Evolutionary conservation across 495 filamentous ascomycete species (phyloP).

Genomic region (Chlorociboria aeruginascens): DNA sequence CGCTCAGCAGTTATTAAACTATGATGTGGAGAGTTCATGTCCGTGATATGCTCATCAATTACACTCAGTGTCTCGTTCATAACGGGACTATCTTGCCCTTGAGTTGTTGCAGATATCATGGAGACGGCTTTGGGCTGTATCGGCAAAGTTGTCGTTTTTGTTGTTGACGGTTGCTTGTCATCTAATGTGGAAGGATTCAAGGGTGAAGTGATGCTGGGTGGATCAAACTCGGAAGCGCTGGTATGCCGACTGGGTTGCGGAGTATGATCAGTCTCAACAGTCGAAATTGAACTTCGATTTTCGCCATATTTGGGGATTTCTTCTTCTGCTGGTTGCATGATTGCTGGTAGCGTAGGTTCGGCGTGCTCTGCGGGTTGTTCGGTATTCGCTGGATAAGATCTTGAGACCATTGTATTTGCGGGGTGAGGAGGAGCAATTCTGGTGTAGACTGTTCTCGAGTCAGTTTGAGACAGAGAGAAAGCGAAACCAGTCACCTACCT

Average conservation of each 20-base stretch:
- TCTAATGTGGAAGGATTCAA: slow-evolving; percentile 4
- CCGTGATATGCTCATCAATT: slow-evolving; percentile 96
- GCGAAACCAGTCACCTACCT: slow-evolving; percentile 39
- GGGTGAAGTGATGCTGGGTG: slow-evolving; percentile 3
- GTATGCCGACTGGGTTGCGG: slow-evolving; percentile 37
- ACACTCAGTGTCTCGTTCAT: slow-evolving; percentile 96
- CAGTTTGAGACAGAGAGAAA: background rate
- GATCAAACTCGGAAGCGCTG: slow-evolving; percentile 24
- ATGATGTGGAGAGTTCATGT: slow-evolving; percentile 63
- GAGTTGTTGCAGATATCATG: slow-evolving; percentile 8
- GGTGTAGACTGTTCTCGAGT: slow-evolving; percentile 35
- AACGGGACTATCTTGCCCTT: slow-evolving; percentile 56
- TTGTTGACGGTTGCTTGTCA: slow-evolving; percentile 16
- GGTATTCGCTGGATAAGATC: slow-evolving; percentile 16
- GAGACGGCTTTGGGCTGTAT: slow-evolving; percentile 6
- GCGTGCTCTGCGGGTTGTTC: slow-evolving; percentile 25
- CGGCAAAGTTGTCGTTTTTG: slow-evolving; percentile 1
- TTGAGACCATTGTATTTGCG: slow-evolving; percentile 6
- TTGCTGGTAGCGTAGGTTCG: slow-evolving; percentile 3
- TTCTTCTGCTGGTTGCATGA: background rate
- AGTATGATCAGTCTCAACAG: slow-evolving; percentile 23
- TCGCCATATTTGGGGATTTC: background rate
- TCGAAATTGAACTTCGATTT: background rate
- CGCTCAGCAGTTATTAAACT: slow-evolving; percentile 42
- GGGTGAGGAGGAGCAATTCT: slow-evolving; percentile 32